Base-by-base conservation (phyloP, 257 asterid genomes). In the Ilex aquifolium region DNA sequence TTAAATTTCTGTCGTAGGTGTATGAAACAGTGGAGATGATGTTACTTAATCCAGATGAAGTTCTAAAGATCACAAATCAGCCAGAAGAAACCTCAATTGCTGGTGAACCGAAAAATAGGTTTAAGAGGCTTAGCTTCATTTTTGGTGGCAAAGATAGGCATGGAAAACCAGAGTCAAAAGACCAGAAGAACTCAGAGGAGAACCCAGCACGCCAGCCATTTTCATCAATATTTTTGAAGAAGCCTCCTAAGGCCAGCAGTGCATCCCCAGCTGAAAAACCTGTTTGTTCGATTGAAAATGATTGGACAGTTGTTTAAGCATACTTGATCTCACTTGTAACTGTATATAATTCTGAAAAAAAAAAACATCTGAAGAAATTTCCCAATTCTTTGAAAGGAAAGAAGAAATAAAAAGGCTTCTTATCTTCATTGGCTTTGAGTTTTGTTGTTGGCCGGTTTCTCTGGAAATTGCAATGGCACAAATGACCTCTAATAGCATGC, bases 1-100 rank as follows among this genome's bases (percentile, higher is more conserved):
- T 12, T 49, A 48, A 2, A 13, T 30, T 29, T 39, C n/a, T 66
- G 61, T 59, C 61, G 56, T 70, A 91, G 97, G 99, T 93, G 36
- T 93, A 93, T 51, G 97, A 90, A 77, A 80, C 97, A 27, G 83
- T 93, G 36, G 96, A 93, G 83, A 76, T 81, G 21, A 93, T 93
- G 88, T 76, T 89, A 63, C 66, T 76, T 57, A 83, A 86, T 61
- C 95, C 79, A 65, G 91, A 89, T 11, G 95, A 87, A 70, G 78
- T 75, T 17, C 46, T 75, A 57, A 85, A 77, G 62, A 66, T 74
- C 44, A 46, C 83, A 2, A 66, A 65, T 61, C 95, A 81, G 63
- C 79, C 84, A 0, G 96, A 85, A 72, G 96, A 85, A 77, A 74
- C 80, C 61, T 44, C 85, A 4, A 56, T 85, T 12, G 53, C 81